These are phyloP conservation scores for Penicillium canariense DNA, from an alignment of 495 filamentous ascomycete species.

Conservation along the genomic window DNA sequence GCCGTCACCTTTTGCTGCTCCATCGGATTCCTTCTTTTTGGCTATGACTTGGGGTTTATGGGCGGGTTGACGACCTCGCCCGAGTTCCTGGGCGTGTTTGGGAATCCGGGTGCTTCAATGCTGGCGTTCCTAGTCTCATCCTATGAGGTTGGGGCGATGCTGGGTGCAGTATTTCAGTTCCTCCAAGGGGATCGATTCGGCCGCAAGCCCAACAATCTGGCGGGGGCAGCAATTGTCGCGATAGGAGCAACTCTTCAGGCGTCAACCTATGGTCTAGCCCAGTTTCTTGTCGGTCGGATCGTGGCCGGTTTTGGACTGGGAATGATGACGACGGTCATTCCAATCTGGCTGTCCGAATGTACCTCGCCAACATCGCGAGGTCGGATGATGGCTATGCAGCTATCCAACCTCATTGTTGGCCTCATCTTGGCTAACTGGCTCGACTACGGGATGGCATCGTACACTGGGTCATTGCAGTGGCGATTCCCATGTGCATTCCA, in stretches of 20 bases:
- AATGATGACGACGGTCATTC: constrained; percentile 64
- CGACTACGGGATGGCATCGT: constrained; percentile 21
- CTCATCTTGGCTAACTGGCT: constrained; percentile 21
- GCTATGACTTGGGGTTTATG: constrained; percentile 25
- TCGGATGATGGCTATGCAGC: constrained; percentile 52
- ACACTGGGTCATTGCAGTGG: constrained; percentile 37
- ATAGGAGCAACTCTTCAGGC: constrained; percentile 55
- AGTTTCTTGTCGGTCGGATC: constrained; percentile 69
- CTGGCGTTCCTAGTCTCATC: constrained; percentile 19
- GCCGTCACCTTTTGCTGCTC: constrained; percentile 24
- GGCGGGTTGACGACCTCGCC: constrained; percentile 22
- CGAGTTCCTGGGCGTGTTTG: constrained; percentile 15
- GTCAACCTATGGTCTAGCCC: constrained; percentile 35
- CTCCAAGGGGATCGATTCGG: constrained; percentile 43
- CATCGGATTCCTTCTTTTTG: constrained; percentile 24
- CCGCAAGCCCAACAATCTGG: constrained; percentile 59
- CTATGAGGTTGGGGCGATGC: constrained; percentile 20
- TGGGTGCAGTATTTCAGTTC: constrained; percentile 21
- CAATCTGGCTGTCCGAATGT: constrained; percentile 67
- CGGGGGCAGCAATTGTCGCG: constrained; percentile 56
- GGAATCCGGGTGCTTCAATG: constrained; percentile 16
- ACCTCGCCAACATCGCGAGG: constrained; percentile 62
- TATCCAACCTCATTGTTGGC: constrained; percentile 19
- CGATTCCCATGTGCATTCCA: constrained; percentile 59
- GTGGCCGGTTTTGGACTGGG: constrained; percentile 68